A percentile compares a stretch with the other conserved stretches of the same genome.
These are phyloP conservation scores for Babesia ovis DNA, from an alignment of 169 alveolate genomes.

Conservation along the genomic window DNA sequence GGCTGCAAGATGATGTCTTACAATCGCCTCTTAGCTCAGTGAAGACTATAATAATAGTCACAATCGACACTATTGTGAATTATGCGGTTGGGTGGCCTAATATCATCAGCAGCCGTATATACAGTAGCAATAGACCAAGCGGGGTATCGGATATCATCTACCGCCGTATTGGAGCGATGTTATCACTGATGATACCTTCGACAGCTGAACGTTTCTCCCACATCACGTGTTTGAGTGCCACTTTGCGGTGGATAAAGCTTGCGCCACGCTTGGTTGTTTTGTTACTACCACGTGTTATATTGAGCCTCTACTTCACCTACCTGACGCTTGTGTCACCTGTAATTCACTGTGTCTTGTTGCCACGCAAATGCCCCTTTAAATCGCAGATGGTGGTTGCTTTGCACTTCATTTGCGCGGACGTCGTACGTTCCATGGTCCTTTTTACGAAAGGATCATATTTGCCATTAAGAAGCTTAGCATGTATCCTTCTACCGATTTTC, in stretches of 20 bases:
- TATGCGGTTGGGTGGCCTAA: conserved; percentile 38
- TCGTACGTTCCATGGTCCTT: background rate
- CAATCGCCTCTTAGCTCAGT: conserved; percentile 21
- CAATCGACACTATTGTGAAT: conserved; percentile 16
- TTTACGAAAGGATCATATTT: background rate
- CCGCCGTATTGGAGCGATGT: background rate
- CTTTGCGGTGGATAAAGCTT: conserved; percentile 26
- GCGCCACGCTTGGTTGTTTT: conserved; percentile 40
- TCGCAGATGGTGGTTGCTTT: conserved; percentile 16
- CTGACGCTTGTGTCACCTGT: conserved; percentile 45
- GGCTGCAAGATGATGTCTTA: background rate
- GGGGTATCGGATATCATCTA: background rate
- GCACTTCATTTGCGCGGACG: conserved; percentile 26
- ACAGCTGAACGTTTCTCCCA: background rate
- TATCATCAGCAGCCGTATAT: conserved; percentile 27
- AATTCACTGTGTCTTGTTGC: conserved; percentile 5
- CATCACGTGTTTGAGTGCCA: background rate
- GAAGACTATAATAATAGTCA: conserved; percentile 6
- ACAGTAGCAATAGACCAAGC: background rate
- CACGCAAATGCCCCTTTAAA: conserved; percentile 3
- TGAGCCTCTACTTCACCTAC: conserved; percentile 44
- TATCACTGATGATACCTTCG: background rate
- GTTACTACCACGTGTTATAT: conserved; percentile 40
- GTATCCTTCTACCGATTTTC: conserved; percentile 1
- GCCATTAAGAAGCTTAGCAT: conserved; percentile 1